A percentile compares a stretch with the other conserved stretches of the same genome.
Conservation (phyloP, 768 basidiomycete species). For the Trametes villosa region DNA sequence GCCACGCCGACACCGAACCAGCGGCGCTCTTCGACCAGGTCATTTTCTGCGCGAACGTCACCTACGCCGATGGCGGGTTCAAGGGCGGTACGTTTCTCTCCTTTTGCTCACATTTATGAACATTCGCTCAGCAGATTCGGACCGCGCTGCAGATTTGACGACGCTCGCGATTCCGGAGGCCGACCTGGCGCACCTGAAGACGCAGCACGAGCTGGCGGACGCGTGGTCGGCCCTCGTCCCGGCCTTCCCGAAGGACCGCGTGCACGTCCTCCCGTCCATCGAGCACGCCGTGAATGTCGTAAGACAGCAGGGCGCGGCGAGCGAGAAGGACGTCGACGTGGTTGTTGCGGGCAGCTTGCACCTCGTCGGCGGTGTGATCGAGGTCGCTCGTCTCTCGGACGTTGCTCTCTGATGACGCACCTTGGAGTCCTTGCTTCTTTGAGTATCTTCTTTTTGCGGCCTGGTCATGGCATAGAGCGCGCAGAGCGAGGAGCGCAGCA, state of each 20-base stretch:
- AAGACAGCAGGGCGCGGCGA: constrained; percentile 40
- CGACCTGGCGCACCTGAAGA: constrained; percentile 68
- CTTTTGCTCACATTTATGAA: background rate
- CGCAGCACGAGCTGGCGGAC: constrained; percentile 74
- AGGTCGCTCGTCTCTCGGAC: constrained; percentile 83
- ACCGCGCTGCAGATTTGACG: constrained; percentile 65
- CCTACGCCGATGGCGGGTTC: constrained; percentile 85
- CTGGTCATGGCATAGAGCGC: background rate
- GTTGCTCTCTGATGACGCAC: constrained; percentile 53
- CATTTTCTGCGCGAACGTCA: constrained; percentile 96
- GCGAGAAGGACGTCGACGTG: constrained; percentile 51
- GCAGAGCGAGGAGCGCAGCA: constrained; percentile 17
- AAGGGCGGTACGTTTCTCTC: constrained; percentile 70
- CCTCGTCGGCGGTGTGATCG: constrained; percentile 91
- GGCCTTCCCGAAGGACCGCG: constrained; percentile 57
- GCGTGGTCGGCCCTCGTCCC: constrained; percentile 75
- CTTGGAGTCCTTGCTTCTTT: background rate
- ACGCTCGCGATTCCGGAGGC: constrained; percentile 64
- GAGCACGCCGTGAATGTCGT: constrained; percentile 84
- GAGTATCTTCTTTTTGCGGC: background rate
- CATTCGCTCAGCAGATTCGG: constrained; percentile 25
- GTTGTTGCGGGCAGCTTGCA: constrained; percentile 93
- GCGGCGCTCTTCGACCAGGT: constrained; percentile 76
- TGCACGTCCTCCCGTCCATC: constrained; percentile 86
- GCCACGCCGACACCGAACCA: constrained; percentile 42